Conservation (phyloP, 257 asterid genomes). For the Buddleja alternifolia region DNA sequence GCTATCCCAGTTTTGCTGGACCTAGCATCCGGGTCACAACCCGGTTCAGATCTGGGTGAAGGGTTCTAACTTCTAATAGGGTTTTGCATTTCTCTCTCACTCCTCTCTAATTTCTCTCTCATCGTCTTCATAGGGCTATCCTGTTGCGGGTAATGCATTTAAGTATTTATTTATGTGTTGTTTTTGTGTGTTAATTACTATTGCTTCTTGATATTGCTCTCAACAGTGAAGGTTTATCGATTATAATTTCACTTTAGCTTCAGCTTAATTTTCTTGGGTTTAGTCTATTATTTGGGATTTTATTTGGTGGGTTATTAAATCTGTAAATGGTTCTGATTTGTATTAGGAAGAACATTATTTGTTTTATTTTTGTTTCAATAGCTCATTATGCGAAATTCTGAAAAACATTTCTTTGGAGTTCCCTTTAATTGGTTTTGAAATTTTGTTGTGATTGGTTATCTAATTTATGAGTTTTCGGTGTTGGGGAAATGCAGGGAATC, state of each 20-base stretch:
- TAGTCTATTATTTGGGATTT: not conserved
- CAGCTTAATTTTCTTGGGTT: not conserved
- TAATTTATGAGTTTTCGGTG: not conserved
- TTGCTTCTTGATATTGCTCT: too few species aligned
- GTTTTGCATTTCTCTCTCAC: not conserved
- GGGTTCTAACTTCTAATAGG: slow-evolving; percentile 15
- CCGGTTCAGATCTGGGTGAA: slow-evolving; percentile 1
- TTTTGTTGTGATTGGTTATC: not conserved
- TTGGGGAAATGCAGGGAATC: slow-evolving; percentile 11
- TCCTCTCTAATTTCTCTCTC: not conserved
- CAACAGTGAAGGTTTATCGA: too few species aligned
- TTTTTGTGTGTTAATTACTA: too few species aligned
- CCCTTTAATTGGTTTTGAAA: not conserved
- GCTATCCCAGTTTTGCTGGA: not conserved
- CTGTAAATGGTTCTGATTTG: not conserved
- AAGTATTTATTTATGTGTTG: too few species aligned
- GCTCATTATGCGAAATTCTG: too few species aligned
- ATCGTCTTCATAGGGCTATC: too few species aligned
- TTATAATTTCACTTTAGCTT: not conserved
- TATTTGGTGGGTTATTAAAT: not conserved
- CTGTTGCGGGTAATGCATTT: not conserved
- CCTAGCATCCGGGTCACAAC: not conserved
- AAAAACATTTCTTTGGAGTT: not conserved
- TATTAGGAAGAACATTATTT: not conserved
- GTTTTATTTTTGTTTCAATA: not conserved